Base-by-base conservation (phyloP, 192 early-diverging fungal genomes). In the Backusella morwellensis region DNA sequence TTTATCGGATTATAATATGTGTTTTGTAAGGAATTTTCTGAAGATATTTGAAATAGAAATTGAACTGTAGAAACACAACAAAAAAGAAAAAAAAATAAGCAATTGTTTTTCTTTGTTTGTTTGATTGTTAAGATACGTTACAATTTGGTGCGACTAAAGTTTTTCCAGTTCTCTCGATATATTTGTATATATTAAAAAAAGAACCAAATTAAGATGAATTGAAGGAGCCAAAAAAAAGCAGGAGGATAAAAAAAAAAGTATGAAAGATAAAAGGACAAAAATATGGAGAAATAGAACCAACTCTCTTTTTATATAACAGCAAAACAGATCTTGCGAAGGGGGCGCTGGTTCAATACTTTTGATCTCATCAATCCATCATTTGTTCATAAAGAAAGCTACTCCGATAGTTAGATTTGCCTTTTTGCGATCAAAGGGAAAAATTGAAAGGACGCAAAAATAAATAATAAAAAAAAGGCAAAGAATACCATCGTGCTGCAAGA, bases 21-120 rank as follows among this genome's bases (percentile, higher is more conserved):
- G 32, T 44, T 9, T 72, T 17, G 66, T 21, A 47, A 38, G 52
- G 23, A 78, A 73, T 78, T 78, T 73, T 78, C 77, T 41, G 19
- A 47, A 44, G 23, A 32, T 38, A 72, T 44, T 66, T n/a, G 15
- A 36, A 36, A 32, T 44, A 47, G 41, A 50, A n/a, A 38, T 23
- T 32, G 32, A 2, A 23, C 35, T 70, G 8, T 59, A 26, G n/a
- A 44, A 50, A 26, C 21, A 59, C 23, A 59, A 32, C 32, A 32
- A 32, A 32, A 32, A 63, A 63, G 4, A 63, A 63, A 63, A 26
- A 59, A 29, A 26, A 63, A 63, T 63, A 63, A 63, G 56, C 26
- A 21, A 29, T 63, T 63, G 29, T 63, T 3, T 63, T 23, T 23
- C 3, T 44, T 63, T 63, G 21, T 8, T 63, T 23, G 26, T 8